These are phyloP conservation scores for Penicillium sp. DNA, from an alignment of 2,329 filamentous ascomycete genomes.

Conservation along the genomic window DNA sequence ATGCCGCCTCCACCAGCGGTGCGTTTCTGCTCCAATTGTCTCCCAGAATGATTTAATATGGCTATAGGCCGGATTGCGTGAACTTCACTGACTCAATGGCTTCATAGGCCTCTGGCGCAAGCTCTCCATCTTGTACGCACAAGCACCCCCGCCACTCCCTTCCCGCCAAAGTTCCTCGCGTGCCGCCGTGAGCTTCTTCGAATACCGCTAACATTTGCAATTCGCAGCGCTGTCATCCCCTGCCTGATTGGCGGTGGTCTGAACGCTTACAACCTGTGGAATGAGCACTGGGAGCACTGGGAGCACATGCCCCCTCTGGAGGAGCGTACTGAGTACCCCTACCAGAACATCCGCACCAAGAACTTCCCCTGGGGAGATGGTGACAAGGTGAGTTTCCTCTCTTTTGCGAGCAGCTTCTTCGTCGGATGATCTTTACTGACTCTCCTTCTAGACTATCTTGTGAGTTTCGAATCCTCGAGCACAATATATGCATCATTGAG, in stretches of 20 bases:
- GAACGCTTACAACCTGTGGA: slow-evolving; percentile 92
- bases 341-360: slow-evolving; percentile 97
- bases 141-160: slow-evolving; percentile 13
- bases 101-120: slow-evolving; percentile 86
- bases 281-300: slow-evolving; percentile 97
- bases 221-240: slow-evolving; percentile 72
- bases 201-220: slow-evolving; percentile 1
- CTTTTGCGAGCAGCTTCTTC: background rate
- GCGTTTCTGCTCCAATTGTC: slow-evolving; percentile 45
- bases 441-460: slow-evolving; percentile 63
- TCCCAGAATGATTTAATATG: background rate
- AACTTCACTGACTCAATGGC: slow-evolving; percentile 31
- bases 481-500: background rate
- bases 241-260: slow-evolving; percentile 69
- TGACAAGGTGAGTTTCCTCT: slow-evolving; percentile 73
- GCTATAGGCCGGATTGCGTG: background rate
- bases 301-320: slow-evolving; percentile 81
- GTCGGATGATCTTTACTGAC: background rate
- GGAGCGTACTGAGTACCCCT: slow-evolving; percentile 90
- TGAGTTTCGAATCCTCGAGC: slow-evolving; percentile 49
- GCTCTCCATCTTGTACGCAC: slow-evolving; percentile 90
- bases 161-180: too few relatives aligned
- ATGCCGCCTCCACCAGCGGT: slow-evolving; percentile 85
- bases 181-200: too few relatives aligned
- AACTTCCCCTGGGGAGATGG: slow-evolving; percentile 95